phyloP scores from a whole-genome alignment of 169 alveolate genomes.

The Condylostoma magnum region DNA sequence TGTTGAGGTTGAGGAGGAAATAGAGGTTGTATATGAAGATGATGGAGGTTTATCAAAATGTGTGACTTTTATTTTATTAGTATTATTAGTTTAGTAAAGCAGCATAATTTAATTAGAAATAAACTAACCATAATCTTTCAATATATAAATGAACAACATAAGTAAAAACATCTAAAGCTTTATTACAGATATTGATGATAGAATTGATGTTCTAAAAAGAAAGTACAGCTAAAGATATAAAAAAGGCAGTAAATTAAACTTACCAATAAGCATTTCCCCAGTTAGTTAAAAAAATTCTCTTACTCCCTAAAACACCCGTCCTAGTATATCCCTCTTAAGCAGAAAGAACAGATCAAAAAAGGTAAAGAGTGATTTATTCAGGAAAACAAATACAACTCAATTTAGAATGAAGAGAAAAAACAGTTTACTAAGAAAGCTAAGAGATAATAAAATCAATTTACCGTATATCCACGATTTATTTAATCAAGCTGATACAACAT shows the following conservation, averaged over 20 bases:
- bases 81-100: too few relatives aligned
- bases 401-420: background rate
- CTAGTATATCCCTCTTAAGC: background rate
- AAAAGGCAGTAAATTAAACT: background rate
- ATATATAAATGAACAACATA: background rate
- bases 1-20: too few relatives aligned
- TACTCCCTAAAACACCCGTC: background rate
- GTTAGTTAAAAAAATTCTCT: background rate
- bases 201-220: background rate
- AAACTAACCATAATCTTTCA: too few relatives aligned
- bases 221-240: background rate
- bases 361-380: constrained; percentile 11
- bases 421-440: background rate
- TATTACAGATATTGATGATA: constrained; percentile 18
- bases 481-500: background rate
- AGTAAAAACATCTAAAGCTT: background rate
- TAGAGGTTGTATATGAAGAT: too few relatives aligned
- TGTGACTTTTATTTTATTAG: too few relatives aligned
- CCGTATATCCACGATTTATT: constrained; percentile 11
- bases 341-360: background rate
- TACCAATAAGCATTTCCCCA: background rate
- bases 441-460: background rate
- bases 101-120: too few relatives aligned
- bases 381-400: background rate
- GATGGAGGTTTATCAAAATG: too few relatives aligned